Conservation (phyloP, 2,329 filamentous ascomycete genomes). For the Pseudogymnoascus sp. region DNA sequence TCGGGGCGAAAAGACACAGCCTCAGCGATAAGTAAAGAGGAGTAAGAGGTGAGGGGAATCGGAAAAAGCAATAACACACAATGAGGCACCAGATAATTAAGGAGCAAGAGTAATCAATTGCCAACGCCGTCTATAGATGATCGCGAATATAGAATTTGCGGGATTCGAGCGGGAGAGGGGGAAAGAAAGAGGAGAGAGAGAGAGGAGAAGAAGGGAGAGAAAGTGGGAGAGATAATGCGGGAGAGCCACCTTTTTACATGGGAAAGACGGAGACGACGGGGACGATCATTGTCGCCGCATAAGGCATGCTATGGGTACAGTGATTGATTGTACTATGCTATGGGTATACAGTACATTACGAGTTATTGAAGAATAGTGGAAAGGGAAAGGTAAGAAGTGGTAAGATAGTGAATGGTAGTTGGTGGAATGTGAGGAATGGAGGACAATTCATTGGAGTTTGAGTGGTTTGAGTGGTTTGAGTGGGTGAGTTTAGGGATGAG, state of each 20-base stretch:
- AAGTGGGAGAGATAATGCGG: not conserved
- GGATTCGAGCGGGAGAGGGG: not conserved
- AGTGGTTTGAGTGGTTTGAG: not conserved
- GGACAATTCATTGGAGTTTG: not conserved
- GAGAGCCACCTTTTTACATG: not conserved
- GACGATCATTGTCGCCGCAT: not conserved
- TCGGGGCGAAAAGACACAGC: not conserved
- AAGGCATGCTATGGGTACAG: not conserved
- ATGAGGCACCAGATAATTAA: not conserved
- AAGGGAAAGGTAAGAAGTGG: not conserved
- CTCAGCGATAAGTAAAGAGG: not conserved
- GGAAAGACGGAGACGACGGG: not conserved
- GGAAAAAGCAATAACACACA: not conserved
- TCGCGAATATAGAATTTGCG: not conserved
- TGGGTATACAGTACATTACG: not conserved
- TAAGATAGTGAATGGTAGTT: not conserved
- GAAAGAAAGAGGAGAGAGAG: not conserved
- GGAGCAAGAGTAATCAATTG: not conserved
- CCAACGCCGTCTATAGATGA: not conserved
- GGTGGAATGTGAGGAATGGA: not conserved
- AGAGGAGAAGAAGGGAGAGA: not conserved
- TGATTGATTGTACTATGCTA: not conserved
- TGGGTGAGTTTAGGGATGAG: not conserved
- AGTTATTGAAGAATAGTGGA: too few species aligned
- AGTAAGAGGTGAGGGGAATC: not conserved